Evolutionary conservation across 1,284 basidiomycete genomes (phyloP), one percentile per base, ranked within the genome.

Genomic region (Trametes sp.): DNA sequence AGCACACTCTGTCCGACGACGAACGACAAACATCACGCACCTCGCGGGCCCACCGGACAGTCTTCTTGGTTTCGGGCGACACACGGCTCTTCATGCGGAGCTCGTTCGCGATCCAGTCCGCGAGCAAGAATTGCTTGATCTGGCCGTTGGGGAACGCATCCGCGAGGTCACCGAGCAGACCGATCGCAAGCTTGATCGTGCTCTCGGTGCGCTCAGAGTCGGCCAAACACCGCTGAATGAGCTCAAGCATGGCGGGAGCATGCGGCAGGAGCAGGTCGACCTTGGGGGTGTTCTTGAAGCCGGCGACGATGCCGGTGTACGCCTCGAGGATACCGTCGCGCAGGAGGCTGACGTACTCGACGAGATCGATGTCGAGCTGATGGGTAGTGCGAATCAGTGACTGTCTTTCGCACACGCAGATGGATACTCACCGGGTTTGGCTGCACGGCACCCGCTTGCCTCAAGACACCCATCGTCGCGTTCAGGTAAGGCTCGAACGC

Each of bases 301-400:
- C 96, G 50, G 94, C 92, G 62, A 98, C 89, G 67, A 98, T 93
- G 51, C 98, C 96, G 10, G 94, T 96, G 74, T 98, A 98, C 4
- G 97, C 96, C 77, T 99, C 98, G 44, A 98, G 82, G 68, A 99
- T 98, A 48, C 95, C 95, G 75, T 99, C 97, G 42, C 97, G 89
- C 65, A 99, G 85, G 57, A 88, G 87, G 65, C 88, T 87, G 62
- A 98, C 94, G 75, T 99, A 99, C 70, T 99, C 97, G 63, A 95
- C 85, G 64, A 95, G 85, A 67, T 97, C 95, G 69, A 89, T 94
- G 74, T 96, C 95, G 56, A 89, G 85, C 92, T 93, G 59, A 10
- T 58, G 14, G 50, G 56, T 35, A 23, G 31, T 11, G 31, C 41
- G 8, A 51, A 54, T 49, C 42, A 56, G 21, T 62, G 35, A 26